Base-by-base conservation (phyloP, 768 basidiomycete species). In the Mycena sanguinolenta region DNA sequence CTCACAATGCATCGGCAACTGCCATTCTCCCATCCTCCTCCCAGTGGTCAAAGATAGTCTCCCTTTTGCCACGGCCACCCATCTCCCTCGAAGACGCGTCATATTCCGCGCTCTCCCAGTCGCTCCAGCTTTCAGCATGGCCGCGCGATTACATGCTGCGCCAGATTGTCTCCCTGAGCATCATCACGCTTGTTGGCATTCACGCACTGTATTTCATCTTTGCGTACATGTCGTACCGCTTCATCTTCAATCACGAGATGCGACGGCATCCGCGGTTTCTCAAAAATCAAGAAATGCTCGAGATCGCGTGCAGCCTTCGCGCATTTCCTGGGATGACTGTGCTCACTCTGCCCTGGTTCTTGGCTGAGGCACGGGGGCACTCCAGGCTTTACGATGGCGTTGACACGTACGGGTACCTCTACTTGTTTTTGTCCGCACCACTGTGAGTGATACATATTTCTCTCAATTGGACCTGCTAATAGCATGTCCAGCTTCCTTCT, bases 211-310 rank as follows among this genome's bases (percentile, higher is more conserved):
- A 99, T 81, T 96, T 98, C 82, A 60, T 92, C 28, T 93, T 98
- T 74, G 96, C 96, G n/a, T 83, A 87, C 50, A 80, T 94, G 28
- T 96, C 95, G 4, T 99, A 95, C 82, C 81, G 81, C 52, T 91
- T 86, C 81, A 89, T 99, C 65, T 99, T 98, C 88, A 96, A 99
- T 82, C 93, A 93, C 76, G 93, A 92, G 25, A 98, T 93, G 95
- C 97, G 94, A 92, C 86, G 88, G 36, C 98, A 99, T 82, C 98
- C 98, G 0, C 89, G 94, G 34, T 99, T 97, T 83, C 84, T 98
- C 53, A 92, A 94, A 77, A 90, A 96, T 77, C 98, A 99, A 79
- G 89, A 94, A 73, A 87, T 82, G 72, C 79, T 85, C 23, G 98
- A 99, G 83, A 99, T 99, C 69, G 81, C 85, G 70, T 81, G 79